phyloP scores from a whole-genome alignment of 2,329 filamentous ascomycete species.

The Hirsutella rhossiliensis region DNA sequence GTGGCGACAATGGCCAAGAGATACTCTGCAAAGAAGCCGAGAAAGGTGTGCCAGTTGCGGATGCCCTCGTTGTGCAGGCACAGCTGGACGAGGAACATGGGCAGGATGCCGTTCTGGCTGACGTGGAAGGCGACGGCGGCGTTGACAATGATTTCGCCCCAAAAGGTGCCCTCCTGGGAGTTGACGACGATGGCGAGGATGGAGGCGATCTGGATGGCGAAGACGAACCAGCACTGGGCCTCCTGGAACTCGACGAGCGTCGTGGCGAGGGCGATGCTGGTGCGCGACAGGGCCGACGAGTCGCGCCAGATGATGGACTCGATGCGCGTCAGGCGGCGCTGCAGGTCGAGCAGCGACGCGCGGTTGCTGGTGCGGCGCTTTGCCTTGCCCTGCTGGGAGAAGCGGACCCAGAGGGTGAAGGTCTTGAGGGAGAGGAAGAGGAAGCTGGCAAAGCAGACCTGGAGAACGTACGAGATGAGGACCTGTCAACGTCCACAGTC shows the following conservation, averaged over 20 bases:
- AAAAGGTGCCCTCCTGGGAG: constrained; percentile 25
- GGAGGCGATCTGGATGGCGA: constrained; percentile 26
- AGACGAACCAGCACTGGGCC: constrained; percentile 26
- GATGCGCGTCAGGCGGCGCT: constrained; percentile 20
- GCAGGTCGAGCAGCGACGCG: constrained; percentile 5
- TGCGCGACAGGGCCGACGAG: constrained; percentile 21
- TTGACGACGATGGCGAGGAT: constrained; percentile 28
- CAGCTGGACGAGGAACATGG: constrained; percentile 25
- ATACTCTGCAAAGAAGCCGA: constrained; percentile 26
- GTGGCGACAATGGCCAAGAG: constrained; percentile 24
- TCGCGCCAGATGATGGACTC: constrained; percentile 25
- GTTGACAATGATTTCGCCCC: constrained; percentile 26
- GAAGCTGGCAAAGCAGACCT: constrained; percentile 21
- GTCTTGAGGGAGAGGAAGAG: constrained; percentile 21
- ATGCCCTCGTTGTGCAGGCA: constrained; percentile 26
- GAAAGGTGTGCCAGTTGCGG: constrained; percentile 26
- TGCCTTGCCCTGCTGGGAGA: constrained; percentile 14
- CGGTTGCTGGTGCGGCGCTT: neutral
- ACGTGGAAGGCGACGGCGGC: constrained; percentile 24
- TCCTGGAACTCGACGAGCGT: constrained; percentile 28
- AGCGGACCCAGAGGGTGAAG: constrained; percentile 22
- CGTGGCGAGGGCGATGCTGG: constrained; percentile 25
- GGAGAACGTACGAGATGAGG: constrained; percentile 25
- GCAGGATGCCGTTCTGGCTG: constrained; percentile 23
- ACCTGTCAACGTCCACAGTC: constrained; percentile 11